Evolutionary conservation across 768 basidiomycete genomes (phyloP).

Genomic region (Paxillus involutus): DNA sequence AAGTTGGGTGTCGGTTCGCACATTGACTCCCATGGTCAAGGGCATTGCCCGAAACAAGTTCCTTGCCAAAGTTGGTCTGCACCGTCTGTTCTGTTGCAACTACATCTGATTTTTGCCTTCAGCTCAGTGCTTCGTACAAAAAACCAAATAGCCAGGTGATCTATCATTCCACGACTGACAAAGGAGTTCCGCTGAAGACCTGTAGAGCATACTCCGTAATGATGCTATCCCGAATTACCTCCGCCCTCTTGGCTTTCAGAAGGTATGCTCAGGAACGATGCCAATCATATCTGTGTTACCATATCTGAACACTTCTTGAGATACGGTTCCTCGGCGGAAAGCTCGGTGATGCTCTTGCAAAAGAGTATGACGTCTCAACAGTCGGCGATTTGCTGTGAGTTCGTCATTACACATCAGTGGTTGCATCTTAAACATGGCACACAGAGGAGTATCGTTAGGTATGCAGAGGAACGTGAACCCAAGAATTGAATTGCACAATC

Average conservation of each 20-base stretch:
- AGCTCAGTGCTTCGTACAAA: slow-evolving; percentile 89
- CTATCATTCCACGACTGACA: not conserved
- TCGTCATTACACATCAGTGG: not conserved
- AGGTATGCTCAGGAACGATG: slow-evolving; percentile 42
- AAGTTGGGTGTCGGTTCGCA: not conserved
- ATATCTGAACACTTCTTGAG: slow-evolving; percentile 36
- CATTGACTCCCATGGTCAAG: slow-evolving; percentile 35
- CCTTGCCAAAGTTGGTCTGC: slow-evolving; percentile 74
- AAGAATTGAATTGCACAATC: not conserved
- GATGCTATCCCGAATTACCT: slow-evolving; percentile 84
- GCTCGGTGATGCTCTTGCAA: slow-evolving; percentile 82
- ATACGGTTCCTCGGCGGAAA: slow-evolving; percentile 96
- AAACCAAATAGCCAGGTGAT: slow-evolving; percentile 85
- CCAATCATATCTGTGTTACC: not conserved
- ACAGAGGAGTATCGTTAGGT: slow-evolving; percentile 63
- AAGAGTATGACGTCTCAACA: slow-evolving; percentile 85
- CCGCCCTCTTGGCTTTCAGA: slow-evolving; percentile 83
- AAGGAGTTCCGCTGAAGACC: slow-evolving; percentile 1
- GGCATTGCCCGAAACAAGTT: slow-evolving; percentile 94
- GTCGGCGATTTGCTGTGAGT: slow-evolving; percentile 89
- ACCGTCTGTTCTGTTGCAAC: not conserved
- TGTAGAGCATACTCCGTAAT: slow-evolving; percentile 81
- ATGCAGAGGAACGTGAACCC: slow-evolving; percentile 9
- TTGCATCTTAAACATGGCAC: slow-evolving; percentile 1
- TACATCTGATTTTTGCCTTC: slow-evolving; percentile 7